These are phyloP conservation scores for Cryptosporidium ryanae DNA, from an alignment of 169 alveolate species.

Conservation along the genomic window DNA sequence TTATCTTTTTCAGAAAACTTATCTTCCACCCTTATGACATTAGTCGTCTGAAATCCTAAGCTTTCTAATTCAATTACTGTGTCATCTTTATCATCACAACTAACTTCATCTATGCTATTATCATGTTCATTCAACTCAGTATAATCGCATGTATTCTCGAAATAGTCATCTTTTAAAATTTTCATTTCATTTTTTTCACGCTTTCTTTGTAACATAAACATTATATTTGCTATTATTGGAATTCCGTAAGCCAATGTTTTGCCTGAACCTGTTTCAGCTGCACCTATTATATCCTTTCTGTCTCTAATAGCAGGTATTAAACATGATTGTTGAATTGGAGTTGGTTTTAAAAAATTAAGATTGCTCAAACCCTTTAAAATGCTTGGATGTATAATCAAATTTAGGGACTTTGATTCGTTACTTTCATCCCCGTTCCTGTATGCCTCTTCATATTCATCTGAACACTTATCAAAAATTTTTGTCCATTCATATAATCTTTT, in stretches of 20 bases:
- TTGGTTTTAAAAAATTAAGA: slow-evolving; percentile 58
- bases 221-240: slow-evolving; percentile 70
- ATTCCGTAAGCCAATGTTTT: slow-evolving; percentile 78
- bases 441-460: neutral
- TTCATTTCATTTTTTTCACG: slow-evolving; percentile 42
- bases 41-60: slow-evolving; percentile 42
- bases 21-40: neutral
- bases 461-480: slow-evolving; percentile 22
- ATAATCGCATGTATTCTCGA: neutral
- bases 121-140: neutral
- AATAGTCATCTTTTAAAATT: slow-evolving; percentile 3
- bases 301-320: slow-evolving; percentile 76
- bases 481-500: slow-evolving; percentile 40
- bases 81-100: slow-evolving; percentile 16
- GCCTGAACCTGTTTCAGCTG: slow-evolving; percentile 79
- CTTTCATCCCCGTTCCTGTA: neutral
- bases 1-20: neutral
- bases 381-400: slow-evolving; percentile 75
- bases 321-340: slow-evolving; percentile 71
- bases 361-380: slow-evolving; percentile 71
- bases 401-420: slow-evolving; percentile 49
- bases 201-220: slow-evolving; percentile 53
- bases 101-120: neutral
- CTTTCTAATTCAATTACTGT: slow-evolving; percentile 9
- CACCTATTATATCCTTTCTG: slow-evolving; percentile 76